phyloP scores from a whole-genome alignment of 83 land plant genomes.

The Thuja plicata region DNA sequence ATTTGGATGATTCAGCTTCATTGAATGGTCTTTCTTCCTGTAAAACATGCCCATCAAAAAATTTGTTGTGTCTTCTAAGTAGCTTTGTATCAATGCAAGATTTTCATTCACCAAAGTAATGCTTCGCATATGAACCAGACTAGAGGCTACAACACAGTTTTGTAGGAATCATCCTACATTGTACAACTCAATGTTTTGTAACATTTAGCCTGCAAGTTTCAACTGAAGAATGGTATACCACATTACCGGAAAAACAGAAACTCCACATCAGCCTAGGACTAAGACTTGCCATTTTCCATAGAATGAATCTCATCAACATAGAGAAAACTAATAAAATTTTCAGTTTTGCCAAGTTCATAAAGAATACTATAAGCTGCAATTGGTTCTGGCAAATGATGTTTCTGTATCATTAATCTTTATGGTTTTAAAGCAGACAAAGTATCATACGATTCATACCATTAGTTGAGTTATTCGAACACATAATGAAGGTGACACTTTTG shows the following conservation, averaged over 20 bases:
- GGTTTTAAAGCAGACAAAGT: not conserved
- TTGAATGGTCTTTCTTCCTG: constrained; percentile 18
- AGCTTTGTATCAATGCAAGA: not conserved
- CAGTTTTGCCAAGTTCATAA: not conserved
- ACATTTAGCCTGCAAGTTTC: not conserved
- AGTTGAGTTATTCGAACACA: not conserved
- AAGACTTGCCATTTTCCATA: not conserved
- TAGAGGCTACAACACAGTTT: not conserved
- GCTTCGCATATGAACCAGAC: constrained; percentile 3
- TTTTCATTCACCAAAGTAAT: not conserved
- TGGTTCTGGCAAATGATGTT: not conserved
- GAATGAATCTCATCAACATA: not conserved
- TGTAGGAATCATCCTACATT: not conserved
- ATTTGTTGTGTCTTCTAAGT: not conserved
- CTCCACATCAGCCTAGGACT: not conserved
- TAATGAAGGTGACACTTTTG: not conserved
- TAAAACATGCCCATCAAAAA: not conserved
- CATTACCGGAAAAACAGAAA: not conserved
- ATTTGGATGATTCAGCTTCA: constrained; percentile 12
- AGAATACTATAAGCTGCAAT: not conserved
- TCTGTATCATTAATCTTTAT: not conserved
- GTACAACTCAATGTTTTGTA: not conserved
- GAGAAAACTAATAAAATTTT: not conserved
- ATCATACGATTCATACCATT: not conserved
- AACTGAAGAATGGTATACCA: not conserved